A percentile compares a stretch with the other conserved stretches of the same genome.
phyloP scores from a whole-genome alignment of 371 early-diverging fungal species.

The Mucor ambiguus region DNA sequence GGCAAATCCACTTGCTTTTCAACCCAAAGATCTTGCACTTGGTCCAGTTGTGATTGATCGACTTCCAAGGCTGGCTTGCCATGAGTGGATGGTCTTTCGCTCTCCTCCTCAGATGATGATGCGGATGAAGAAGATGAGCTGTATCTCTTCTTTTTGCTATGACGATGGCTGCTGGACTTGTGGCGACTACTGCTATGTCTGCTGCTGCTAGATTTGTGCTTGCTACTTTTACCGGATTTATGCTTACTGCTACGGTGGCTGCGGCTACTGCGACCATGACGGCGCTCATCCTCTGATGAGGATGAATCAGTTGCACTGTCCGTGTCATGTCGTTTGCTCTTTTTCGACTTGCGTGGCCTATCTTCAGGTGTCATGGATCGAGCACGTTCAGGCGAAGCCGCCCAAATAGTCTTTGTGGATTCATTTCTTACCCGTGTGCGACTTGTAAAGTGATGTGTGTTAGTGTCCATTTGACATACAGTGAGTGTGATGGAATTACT shows the following conservation, averaged over 20 bases:
- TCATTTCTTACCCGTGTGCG: constrained; percentile 53
- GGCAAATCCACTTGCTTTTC: constrained; percentile 66
- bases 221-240: constrained; percentile 1
- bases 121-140: constrained; percentile 4
- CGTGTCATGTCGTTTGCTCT: constrained; percentile 2
- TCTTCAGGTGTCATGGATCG: constrained; percentile 41
- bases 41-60: constrained; percentile 46
- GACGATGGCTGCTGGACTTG: neutral
- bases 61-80: constrained; percentile 20
- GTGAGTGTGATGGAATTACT: neutral
- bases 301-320: constrained; percentile 18
- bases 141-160: constrained; percentile 19
- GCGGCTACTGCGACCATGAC: constrained; percentile 25
- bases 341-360: constrained; percentile 14
- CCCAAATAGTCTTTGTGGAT: constrained; percentile 66
- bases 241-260: constrained; percentile 17
- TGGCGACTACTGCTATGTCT: constrained; percentile 19
- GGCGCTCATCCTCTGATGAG: constrained; percentile 16
- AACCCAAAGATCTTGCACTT: constrained; percentile 59
- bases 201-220: neutral
- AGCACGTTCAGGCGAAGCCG: constrained; percentile 61
- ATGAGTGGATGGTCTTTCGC: neutral
- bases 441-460: constrained; percentile 22
- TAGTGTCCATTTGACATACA: neutral
- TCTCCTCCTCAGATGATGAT: neutral